Evolutionary conservation across 2,329 filamentous ascomycete species (phyloP).

Genomic region (Nannizzia gypsea): DNA sequence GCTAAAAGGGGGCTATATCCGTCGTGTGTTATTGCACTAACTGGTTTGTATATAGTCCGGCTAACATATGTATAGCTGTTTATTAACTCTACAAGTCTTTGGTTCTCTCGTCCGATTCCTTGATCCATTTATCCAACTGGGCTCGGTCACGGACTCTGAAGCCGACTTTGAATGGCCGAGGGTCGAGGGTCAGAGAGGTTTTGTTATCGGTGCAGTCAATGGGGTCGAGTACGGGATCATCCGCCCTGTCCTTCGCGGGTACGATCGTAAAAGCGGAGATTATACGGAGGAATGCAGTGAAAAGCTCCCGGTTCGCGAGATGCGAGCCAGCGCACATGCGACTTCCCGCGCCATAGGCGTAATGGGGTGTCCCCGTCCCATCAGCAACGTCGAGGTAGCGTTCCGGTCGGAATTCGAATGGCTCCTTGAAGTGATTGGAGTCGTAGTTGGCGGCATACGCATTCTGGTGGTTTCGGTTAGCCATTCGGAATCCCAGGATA

Average conservation of each 20-base stretch:
- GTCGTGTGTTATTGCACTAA: neutral
- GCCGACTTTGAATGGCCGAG: constrained; percentile 51
- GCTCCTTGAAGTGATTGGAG: constrained; percentile 52
- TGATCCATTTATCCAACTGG: constrained; percentile 42
- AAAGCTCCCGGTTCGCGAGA: constrained; percentile 52
- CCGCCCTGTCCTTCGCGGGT: constrained; percentile 35
- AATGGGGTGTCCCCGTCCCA: constrained; percentile 47
- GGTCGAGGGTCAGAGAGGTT: constrained; percentile 49
- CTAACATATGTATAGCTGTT: neutral
- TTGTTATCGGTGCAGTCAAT: constrained; percentile 47
- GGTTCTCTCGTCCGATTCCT: constrained; percentile 41
- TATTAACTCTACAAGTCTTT: constrained; percentile 32
- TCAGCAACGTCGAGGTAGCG: constrained; percentile 50
- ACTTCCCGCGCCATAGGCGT: constrained; percentile 51
- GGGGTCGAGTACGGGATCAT: constrained; percentile 44
- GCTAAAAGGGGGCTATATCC: neutral
- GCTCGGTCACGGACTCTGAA: constrained; percentile 39
- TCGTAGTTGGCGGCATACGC: constrained; percentile 67
- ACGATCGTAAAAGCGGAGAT: constrained; percentile 48
- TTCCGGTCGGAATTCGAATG: constrained; percentile 55
- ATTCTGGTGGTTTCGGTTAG: constrained; percentile 39
- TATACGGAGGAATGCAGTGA: constrained; percentile 47
- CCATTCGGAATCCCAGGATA: neutral
- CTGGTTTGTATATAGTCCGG: neutral
- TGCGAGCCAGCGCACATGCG: constrained; percentile 54